Percentiles rank a stretch among this genome's conserved stretches.
Evolutionary conservation across 2,329 filamentous ascomycete genomes (phyloP).

Genomic region (Diaporthe destruens): DNA sequence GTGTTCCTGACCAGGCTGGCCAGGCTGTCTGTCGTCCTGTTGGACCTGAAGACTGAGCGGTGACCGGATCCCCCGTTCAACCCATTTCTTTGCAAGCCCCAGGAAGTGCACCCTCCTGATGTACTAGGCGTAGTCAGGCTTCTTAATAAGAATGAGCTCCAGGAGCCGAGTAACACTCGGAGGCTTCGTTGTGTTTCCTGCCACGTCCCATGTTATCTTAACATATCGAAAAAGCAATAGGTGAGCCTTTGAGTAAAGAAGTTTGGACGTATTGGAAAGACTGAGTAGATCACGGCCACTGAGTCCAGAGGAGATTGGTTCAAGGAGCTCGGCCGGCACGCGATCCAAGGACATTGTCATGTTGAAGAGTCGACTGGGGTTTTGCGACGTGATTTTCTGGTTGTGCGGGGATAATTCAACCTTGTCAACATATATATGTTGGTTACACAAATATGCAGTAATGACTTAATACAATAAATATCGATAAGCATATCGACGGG

Average conservation of each 20-base stretch:
- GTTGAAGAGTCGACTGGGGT: background rate
- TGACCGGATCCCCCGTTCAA: background rate
- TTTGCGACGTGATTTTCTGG: background rate
- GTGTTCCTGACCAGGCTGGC: background rate
- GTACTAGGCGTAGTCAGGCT: background rate
- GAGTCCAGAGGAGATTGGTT: background rate
- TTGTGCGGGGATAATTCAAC: background rate
- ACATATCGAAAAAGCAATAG: background rate
- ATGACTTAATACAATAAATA: background rate
- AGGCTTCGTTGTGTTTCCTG: background rate
- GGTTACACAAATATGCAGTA: background rate
- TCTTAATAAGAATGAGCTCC: background rate
- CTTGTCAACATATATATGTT: background rate
- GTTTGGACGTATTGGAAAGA: background rate
- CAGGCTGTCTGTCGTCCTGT: background rate
- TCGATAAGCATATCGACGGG: background rate
- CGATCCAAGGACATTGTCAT: background rate
- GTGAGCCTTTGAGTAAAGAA: background rate
- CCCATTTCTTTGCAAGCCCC: background rate
- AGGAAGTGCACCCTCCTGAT: background rate
- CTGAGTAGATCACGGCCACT: background rate
- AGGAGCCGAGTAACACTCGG: background rate
- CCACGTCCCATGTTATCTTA: background rate
- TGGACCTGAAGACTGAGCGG: background rate
- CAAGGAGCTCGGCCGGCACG: background rate